Evolutionary conservation across 139 green algal genomes (phyloP), one percentile per base, ranked within the genome.

Genomic region (Zygnema cylindricum): DNA sequence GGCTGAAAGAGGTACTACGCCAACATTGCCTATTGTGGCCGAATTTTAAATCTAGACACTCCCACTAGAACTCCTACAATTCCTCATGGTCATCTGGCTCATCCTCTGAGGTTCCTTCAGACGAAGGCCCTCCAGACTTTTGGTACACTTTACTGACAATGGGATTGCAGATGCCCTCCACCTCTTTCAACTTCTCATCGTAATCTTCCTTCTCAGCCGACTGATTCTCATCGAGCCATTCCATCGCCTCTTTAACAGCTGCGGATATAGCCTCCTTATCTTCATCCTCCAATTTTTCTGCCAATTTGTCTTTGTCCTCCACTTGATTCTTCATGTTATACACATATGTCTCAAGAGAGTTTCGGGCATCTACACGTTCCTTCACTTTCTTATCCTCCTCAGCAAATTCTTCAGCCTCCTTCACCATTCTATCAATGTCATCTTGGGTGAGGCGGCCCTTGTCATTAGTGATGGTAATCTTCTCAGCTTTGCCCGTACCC

Each of bases 151-250:
- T 94, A 1, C 92, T 79, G 2, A 99, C 88, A 89, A 99, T 98
- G 77, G 97, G 97, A 81, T 95, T 95, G 92, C 93, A 95, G 1
- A 96, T 86, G 36, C 97, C 96, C 94, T 99, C 96, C 38, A 99
- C 91, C 88, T 98, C 95, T 94, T 99, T 99, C 25, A 97, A 92
- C 93, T 98, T 97, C 49, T 99, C 97, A 81, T 97, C 93, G 93
- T 96, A 98, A 83, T 99, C 97, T 55, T 99, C 97, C 39, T 92
- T 92, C 3, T 97, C 95, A n/a, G 86, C 88, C 16, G 87, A 38
- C 82, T 95, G 82, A 91, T 98, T 97, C 78, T 98, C 95, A 42
- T 98, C 96, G 69, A 98, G 30, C 96, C 96, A 99, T 73, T 99
- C 97, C 55, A 98, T 86, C 7, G 94, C 95, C 84, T 98, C 96